Evolutionary conservation across 768 basidiomycete genomes (phyloP).

Genomic region (Stropharia rugosoannulata): DNA sequence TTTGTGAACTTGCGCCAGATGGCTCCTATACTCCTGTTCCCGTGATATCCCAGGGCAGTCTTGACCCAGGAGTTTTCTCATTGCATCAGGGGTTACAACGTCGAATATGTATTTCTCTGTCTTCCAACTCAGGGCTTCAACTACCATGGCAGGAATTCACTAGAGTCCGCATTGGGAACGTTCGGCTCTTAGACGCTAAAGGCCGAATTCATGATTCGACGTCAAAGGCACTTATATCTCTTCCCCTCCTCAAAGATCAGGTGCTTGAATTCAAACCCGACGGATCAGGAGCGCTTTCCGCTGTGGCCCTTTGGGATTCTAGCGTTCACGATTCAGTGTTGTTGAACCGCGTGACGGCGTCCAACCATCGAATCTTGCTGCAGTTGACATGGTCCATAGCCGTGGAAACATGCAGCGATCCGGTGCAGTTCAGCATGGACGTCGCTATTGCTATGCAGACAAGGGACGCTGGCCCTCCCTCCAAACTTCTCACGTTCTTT

Average conservation of each 20-base stretch:
- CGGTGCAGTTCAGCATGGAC: conserved; percentile 88
- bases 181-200: conserved; percentile 82
- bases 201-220: conserved; percentile 79
- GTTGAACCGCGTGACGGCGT: conserved; percentile 81
- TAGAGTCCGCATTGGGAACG: conserved; percentile 75
- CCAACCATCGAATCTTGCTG: conserved; percentile 77
- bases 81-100: conserved; percentile 94
- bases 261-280: conserved; percentile 76
- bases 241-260: conserved; percentile 76
- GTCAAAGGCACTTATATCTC: conserved; percentile 66
- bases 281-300: conserved; percentile 72
- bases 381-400: conserved; percentile 77
- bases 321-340: conserved; percentile 84
- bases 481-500: conserved; percentile 73
- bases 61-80: conserved; percentile 85
- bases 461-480: conserved; percentile 84
- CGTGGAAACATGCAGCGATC: conserved; percentile 82
- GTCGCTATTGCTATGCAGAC: conserved; percentile 80
- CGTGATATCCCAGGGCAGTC: conserved; percentile 68
- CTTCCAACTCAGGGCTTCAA: conserved; percentile 86
- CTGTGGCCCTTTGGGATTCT: conserved; percentile 88
- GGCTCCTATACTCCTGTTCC: conserved; percentile 85
- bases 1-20: conserved; percentile 83
- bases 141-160: conserved; percentile 85
- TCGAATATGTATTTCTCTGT: conserved; percentile 70